Evolutionary conservation across 768 basidiomycete genomes (phyloP), one percentile per base, ranked within the genome.

Genomic region (Dentipellis sp.): DNA sequence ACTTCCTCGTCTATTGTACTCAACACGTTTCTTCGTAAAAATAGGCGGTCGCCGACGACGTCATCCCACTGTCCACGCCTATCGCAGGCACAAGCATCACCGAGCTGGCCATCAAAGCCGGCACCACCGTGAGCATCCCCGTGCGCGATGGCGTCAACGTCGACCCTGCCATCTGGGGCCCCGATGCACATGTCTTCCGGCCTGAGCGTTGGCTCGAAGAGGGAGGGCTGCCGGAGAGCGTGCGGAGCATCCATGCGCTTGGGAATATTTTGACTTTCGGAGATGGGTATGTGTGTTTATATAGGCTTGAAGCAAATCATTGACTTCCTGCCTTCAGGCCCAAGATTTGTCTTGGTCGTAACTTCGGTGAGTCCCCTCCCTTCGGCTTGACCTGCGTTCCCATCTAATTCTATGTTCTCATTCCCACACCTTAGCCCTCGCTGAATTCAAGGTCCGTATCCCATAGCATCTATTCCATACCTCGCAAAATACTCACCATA

Each of bases 121-220:
- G 62, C 3, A 54, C 57, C 21, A 9, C 55, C n/a, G 51, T 62
- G 19, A 36, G 52, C 16, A 58, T 63, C 2, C 55, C 58, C 1
- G 40, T 63, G 21, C 53, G 62, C 17, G 61, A 63, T 40, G 62
- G 61, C 19, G 19, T 63, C 4, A 59, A 63, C 39, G 45, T 53
- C 0, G 58, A 59, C 37, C 40, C 59, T 21, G 38, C 42, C 10
- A 58, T 62, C 10, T 62, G 62, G 62, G 62, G 61, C 11, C 3
- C n/a, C 21, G 54, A 58, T 23, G 61, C 61, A 8, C 10, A 23
- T 17, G 42, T 16, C 10, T 63, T 63, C 45, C 17, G 38, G 8
- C 62, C 62, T 67, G 56, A 66, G 63, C 63, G 58, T 14, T 59
- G 58, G 58, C 29, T 58, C 3, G 46, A 50, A 1, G 42, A 12